Conservation (phyloP, 441 rosid genomes). For the Erysimum cheiri region DNA sequence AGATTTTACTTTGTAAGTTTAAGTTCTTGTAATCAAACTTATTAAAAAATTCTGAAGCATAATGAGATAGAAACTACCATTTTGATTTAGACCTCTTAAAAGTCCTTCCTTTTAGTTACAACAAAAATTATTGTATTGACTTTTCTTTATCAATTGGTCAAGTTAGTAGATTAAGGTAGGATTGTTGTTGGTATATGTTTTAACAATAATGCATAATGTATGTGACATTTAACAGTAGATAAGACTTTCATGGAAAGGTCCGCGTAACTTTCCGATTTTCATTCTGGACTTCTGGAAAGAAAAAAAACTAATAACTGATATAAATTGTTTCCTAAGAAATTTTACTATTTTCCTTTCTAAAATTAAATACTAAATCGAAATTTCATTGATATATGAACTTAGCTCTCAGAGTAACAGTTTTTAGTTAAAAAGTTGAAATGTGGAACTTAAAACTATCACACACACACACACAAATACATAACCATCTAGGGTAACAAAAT, state of each 20-base stretch:
- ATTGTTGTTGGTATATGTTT: neutral
- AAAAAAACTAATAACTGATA: neutral
- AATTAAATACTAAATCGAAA: neutral
- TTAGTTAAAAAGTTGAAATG: neutral
- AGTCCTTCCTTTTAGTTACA: too few relatives aligned
- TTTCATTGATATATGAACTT: neutral
- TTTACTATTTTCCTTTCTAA: neutral
- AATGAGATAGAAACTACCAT: neutral
- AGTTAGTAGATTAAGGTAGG: conserved; percentile 17
- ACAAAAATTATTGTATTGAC: neutral
- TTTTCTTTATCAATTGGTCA: conserved; percentile 17
- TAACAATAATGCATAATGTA: conserved; percentile 5
- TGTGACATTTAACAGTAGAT: neutral
- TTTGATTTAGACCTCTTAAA: neutral
- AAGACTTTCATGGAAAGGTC: conserved; percentile 23
- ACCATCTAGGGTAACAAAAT: too few relatives aligned
- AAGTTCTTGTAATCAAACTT: neutral
- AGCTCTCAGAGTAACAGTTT: conserved; percentile 1
- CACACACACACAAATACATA: too few relatives aligned
- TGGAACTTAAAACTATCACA: too few relatives aligned
- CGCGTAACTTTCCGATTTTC: neutral
- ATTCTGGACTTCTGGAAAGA: neutral
- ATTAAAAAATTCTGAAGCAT: neutral
- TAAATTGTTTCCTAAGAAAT: neutral
- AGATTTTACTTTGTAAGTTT: neutral